Percentiles rank a stretch among this genome's conserved stretches.
phyloP scores from a whole-genome alignment of 257 asterid species.

The Plantago major region DNA sequence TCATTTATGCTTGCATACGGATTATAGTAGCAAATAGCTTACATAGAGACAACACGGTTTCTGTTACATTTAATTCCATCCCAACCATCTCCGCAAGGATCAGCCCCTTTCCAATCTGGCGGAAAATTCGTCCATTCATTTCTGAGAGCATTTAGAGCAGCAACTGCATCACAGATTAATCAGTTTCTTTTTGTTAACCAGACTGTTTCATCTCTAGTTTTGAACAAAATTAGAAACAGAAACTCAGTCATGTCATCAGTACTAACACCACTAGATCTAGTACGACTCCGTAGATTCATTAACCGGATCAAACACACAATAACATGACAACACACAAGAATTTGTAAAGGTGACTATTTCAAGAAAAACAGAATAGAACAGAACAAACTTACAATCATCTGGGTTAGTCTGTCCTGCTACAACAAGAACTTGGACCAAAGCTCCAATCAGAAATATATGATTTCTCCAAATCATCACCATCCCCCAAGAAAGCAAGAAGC shows the following conservation, averaged over 20 bases:
- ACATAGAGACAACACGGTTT: constrained; percentile 51
- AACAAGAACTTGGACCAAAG: constrained; percentile 29
- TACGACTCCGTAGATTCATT: no score
- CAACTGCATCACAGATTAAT: constrained; percentile 29
- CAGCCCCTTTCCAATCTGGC: constrained; percentile 57
- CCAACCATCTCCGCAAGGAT: constrained; percentile 69
- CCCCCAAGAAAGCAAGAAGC: no score
- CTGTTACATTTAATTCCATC: constrained; percentile 54
- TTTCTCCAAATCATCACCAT: constrained; percentile 28
- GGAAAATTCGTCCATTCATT: constrained; percentile 48
- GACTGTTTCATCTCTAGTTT: no score
- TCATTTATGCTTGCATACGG: not conserved
- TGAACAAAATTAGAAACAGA: no score
- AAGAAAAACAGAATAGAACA: not conserved
- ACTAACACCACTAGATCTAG: no score
- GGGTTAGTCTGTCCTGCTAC: constrained; percentile 42
- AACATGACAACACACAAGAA: no score
- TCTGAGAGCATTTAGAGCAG: constrained; percentile 40
- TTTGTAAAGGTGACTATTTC: no score
- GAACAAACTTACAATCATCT: constrained; percentile 41
- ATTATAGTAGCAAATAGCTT: constrained; percentile 1
- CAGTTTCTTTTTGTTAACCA: no score
- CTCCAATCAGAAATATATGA: constrained; percentile 32
- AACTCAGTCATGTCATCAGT: no score
- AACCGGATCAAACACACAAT: no score